Percentiles rank a stretch among this genome's conserved stretches.
phyloP scores from a whole-genome alignment of 495 filamentous ascomycete genomes.

The Aspergillus kassunensis region DNA sequence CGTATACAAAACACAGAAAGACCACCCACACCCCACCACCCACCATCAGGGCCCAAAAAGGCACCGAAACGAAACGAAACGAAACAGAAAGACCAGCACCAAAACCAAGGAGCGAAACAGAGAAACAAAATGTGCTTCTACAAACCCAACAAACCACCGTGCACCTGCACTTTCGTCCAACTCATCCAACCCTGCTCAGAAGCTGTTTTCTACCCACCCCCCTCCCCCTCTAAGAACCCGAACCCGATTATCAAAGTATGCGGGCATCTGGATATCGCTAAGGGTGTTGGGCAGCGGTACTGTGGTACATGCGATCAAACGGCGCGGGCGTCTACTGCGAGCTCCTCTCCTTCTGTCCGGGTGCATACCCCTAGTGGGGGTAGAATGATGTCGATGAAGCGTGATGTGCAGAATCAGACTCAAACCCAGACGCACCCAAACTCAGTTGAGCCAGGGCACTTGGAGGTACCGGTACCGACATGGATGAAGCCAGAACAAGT shows the following conservation, averaged over 20 bases:
- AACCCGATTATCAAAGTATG: conserved; percentile 13
- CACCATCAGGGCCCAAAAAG: too few relatives aligned
- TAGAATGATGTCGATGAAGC: too few relatives aligned
- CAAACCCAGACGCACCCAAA: too few relatives aligned
- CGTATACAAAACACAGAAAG: not conserved
- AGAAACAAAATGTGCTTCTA: conserved; percentile 19
- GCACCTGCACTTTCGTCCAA: conserved; percentile 22
- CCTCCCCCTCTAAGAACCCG: conserved; percentile 7
- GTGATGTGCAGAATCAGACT: too few relatives aligned
- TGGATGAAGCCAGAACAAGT: not conserved
- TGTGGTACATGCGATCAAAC: conserved; percentile 10
- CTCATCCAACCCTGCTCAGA: conserved; percentile 23
- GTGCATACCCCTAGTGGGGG: too few relatives aligned
- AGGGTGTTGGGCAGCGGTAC: conserved; percentile 7
- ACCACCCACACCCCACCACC: too few relatives aligned
- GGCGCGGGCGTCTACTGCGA: too few relatives aligned
- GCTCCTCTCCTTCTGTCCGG: too few relatives aligned
- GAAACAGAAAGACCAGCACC: not conserved
- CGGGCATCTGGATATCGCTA: not conserved
- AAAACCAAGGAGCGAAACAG: not conserved
- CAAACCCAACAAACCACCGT: conserved; percentile 19
- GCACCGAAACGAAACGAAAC: not conserved
- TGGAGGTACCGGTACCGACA: too few relatives aligned
- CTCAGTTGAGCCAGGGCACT: too few relatives aligned
- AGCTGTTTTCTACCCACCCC: conserved; percentile 10